Percentiles rank a stretch among this genome's conserved stretches.
Conservation (phyloP, 1,139 yeast genomes). For the Yamadazyma taylorii region DNA sequence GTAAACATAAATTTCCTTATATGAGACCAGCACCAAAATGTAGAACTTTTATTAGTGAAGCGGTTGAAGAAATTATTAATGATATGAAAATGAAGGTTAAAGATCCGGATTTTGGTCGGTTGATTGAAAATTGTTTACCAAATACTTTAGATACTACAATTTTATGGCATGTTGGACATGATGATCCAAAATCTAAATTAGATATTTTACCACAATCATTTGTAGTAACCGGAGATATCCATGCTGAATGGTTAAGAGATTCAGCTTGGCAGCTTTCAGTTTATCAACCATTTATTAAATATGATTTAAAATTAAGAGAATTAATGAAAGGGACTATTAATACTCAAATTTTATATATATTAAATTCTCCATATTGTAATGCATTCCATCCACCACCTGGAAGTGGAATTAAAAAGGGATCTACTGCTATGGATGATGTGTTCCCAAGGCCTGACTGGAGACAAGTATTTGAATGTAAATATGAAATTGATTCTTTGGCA, state of each 20-base stretch:
- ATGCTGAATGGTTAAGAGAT: conserved; percentile 89
- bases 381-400: conserved; percentile 85
- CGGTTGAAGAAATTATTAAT: conserved; percentile 61
- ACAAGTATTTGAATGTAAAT: conserved; percentile 83
- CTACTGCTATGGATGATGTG: conserved; percentile 65
- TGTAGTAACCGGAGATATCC: conserved; percentile 86
- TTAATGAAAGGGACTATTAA: conserved; percentile 76
- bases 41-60: conserved; percentile 65
- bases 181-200: conserved; percentile 13
- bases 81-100: conserved; percentile 51
- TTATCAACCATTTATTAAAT: conserved; percentile 59
- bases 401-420: conserved; percentile 52
- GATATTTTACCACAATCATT: conserved; percentile 40
- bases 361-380: conserved; percentile 75
- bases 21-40: conserved; percentile 76
- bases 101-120: conserved; percentile 67
- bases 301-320: conserved; percentile 50
- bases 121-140: conserved; percentile 82
- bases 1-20: conserved; percentile 54
- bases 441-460: conserved; percentile 69
- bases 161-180: conserved; percentile 54
- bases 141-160: conserved; percentile 88
- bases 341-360: conserved; percentile 68
- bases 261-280: conserved; percentile 82
- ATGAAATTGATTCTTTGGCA: conserved; percentile 84